phyloP scores from a whole-genome alignment of 2,329 filamentous ascomycete genomes.

The Sclerotinia glacialis region DNA sequence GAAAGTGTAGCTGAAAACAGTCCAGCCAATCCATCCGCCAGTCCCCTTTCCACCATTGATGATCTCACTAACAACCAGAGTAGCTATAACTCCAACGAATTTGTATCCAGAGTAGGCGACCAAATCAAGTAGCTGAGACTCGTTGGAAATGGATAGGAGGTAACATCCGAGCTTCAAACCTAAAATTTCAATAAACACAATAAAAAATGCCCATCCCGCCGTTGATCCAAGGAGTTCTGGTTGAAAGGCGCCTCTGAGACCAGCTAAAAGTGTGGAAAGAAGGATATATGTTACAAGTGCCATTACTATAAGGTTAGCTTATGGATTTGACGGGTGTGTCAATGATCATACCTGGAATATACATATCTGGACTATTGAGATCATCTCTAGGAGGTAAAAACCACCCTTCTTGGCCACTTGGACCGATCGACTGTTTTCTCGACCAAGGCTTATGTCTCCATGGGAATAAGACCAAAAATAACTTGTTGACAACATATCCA shows the following conservation, averaged over 20 bases:
- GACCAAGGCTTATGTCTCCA: conserved; percentile 99
- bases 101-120: conserved; percentile 98
- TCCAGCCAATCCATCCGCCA: conserved; percentile 85
- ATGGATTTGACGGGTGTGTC: neutral
- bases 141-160: conserved; percentile 87
- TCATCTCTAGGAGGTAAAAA: conserved; percentile 93
- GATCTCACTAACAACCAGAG: conserved; percentile 74
- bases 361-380: conserved; percentile 98
- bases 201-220: conserved; percentile 70
- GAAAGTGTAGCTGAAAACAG: conserved; percentile 87
- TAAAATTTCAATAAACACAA: conserved; percentile 85
- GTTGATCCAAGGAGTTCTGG: conserved; percentile 90
- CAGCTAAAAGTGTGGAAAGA: conserved; percentile 84
- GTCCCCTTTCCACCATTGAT: conserved; percentile 77
- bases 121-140: conserved; percentile 87
- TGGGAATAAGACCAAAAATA: conserved; percentile 90
- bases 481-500: conserved; percentile 90
- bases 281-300: conserved; percentile 96
- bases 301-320: conserved; percentile 61
- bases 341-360: conserved; percentile 62
- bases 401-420: conserved; percentile 67
- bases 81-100: conserved; percentile 94
- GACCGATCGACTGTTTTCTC: conserved; percentile 74
- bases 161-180: conserved; percentile 90
- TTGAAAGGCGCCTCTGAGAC: conserved; percentile 85